A percentile compares a stretch with the other conserved stretches of the same genome.
Conservation (phyloP, 1,284 basidiomycete genomes). For the Tetrapyrgos nigripes region DNA sequence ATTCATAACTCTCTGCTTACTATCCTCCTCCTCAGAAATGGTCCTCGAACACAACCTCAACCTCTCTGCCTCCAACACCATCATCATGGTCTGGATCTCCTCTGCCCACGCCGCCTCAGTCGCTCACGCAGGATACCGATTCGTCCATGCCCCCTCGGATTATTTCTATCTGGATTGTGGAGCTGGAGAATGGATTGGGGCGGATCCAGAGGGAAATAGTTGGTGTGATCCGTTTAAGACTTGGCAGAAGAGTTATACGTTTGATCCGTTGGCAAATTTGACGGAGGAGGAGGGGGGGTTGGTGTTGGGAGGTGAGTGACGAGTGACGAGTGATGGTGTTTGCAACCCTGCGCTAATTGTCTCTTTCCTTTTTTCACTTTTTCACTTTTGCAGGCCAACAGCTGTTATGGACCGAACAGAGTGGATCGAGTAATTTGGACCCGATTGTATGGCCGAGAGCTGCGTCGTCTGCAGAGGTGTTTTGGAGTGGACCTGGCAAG, state of each 20-base stretch:
- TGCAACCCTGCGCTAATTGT: not conserved
- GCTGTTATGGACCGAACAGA: too few relatives aligned
- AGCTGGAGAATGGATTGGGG: conserved; percentile 78
- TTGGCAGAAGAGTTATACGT: conserved; percentile 71
- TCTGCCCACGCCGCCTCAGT: conserved; percentile 61
- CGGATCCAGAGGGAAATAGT: conserved; percentile 50
- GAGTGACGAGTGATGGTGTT: not conserved
- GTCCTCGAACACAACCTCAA: conserved; percentile 67
- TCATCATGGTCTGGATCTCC: conserved; percentile 83
- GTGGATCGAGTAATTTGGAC: conserved; percentile 59
- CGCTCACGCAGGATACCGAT: conserved; percentile 61
- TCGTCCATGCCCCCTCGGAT: conserved; percentile 74
- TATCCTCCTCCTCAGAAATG: too few relatives aligned
- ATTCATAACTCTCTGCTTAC: too few relatives aligned
- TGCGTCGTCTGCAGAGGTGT: conserved; percentile 64
- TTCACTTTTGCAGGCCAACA: too few relatives aligned
- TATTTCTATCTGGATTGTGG: conserved; percentile 89
- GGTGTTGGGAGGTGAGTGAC: conserved; percentile 53
- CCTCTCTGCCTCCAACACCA: conserved; percentile 68
- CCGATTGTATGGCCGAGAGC: conserved; percentile 65
- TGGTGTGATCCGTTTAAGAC: conserved; percentile 81
- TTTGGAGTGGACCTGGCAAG: conserved; percentile 54
- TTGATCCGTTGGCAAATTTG: conserved; percentile 57
- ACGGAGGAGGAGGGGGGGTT: conserved; percentile 39
- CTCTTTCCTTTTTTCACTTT: too few relatives aligned